Evolutionary conservation across 352 stramenopile species (phyloP), one percentile per base, ranked within the genome.

Genomic region (Pythium apleroticum): DNA sequence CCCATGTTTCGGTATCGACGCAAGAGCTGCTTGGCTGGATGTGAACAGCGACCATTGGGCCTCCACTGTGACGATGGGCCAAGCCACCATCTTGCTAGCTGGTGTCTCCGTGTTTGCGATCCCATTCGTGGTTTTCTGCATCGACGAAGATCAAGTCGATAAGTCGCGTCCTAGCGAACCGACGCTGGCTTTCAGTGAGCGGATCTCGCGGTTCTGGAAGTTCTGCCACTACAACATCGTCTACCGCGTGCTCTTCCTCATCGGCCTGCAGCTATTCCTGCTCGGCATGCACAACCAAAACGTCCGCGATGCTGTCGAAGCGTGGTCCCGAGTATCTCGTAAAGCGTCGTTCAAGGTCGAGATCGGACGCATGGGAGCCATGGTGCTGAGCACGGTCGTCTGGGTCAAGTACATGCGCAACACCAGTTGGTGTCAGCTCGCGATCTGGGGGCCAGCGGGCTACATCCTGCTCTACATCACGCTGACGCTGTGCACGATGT

Each of bases 11-110:
- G 82, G 3, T 86, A 76, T 56, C 86, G 76, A n/a, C 74, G 86
- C 24, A 93, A 92, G 65, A 63, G 81, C 19, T 96, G 94, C 71
- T 86, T 9, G 88, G 88, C 3, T n/a, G n/a, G 45, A 27, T 12
- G 3, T 45, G 15, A 9, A 17, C 14, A n/a, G 22, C 10, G 45
- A 56, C 30, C 57, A 49, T 2, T 17, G 54, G 15, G 6, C 17
- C 22, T 55, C 57, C 1, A 56, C 27, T 20, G 19, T 63, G 1
- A 48, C 57, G 8, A 31, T 63, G 25, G 45, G 43, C 5, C n/a
- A 54, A 20, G 57, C 45, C n/a, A 43, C 43, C 4, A 37, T n/a
- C 7, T 19, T 63, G 11, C 20, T 63, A n/a, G 45, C 45, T 1
- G 25, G 25, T 3, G 57, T 63, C 3, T 41, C 35, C 5, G 41